phyloP scores from a whole-genome alignment of 805 yeast genomes.

The Candida boleticola region DNA sequence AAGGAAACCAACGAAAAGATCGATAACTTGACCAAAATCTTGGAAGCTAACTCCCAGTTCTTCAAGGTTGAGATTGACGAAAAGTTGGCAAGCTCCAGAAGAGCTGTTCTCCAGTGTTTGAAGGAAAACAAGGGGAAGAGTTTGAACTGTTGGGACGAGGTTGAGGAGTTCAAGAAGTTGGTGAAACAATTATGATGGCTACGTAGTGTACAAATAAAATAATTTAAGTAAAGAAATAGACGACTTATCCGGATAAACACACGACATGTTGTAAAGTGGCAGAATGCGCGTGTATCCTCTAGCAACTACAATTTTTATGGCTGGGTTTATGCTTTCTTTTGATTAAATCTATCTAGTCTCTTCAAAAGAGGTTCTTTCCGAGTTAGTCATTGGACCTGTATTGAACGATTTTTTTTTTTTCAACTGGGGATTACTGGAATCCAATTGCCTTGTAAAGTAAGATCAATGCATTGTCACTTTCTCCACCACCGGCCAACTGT shows the following conservation, averaged over 20 bases:
- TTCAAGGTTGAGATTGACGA: conserved; percentile 33
- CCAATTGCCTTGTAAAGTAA: conserved; percentile 84
- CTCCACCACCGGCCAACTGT: conserved; percentile 93
- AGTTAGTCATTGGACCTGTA: no score
- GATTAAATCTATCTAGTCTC: no score
- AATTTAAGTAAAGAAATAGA: no score
- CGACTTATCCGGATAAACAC: no score
- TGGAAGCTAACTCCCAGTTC: conserved; percentile 34
- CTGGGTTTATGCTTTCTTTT: no score
- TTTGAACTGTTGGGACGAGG: conserved; percentile 81
- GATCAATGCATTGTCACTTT: conserved; percentile 91
- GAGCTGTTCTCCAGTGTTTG: conserved; percentile 56
- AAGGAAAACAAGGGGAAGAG: conserved; percentile 60
- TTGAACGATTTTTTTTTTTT: no score
- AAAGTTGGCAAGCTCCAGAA: conserved; percentile 46
- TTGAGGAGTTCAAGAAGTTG: conserved; percentile 61
- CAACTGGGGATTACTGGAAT: conserved; percentile 34
- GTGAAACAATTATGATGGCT: conserved; percentile 50
- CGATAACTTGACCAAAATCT: conserved; percentile 28
- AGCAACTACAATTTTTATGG: no score
- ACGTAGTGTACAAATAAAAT: conserved; percentile 1
- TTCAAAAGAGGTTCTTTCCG: no score
- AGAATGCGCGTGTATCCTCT: no score
- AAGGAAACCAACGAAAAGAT: conserved; percentile 41
- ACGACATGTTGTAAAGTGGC: no score